Evolutionary conservation across 768 basidiomycete species (phyloP), one percentile per base, ranked within the genome.

Genomic region (Kwoniella dejecticola): DNA sequence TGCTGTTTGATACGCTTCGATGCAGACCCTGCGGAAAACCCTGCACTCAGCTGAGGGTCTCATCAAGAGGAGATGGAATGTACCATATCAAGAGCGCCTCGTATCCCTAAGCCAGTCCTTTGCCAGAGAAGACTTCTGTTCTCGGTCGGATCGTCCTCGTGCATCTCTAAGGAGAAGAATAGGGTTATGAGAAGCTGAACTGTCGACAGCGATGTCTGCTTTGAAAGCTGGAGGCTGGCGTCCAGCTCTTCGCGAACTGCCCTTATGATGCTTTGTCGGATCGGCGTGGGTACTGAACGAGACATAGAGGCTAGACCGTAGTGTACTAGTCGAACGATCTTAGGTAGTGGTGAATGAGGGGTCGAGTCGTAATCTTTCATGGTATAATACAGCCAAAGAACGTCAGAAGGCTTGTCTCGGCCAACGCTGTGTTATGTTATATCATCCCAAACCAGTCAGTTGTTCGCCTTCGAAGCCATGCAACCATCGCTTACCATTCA

Each of bases 241-340:
- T 47, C 46, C 7, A 47, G 46, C 13, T 47, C 46, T 47, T 47
- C 46, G 8, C 46, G 46, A 47, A 47, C 46, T 26, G 46, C 46
- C 24, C 24, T 47, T 21, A 47, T 24, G 15, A 47, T 47, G 46
- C 46, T 47, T 27, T 47, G 21, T 17, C 46, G 46, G 3, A 47
- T 47, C 24, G 46, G 23, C 26, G 24, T 27, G 15, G 46, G 46
- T 47, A 47, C 46, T 13, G 46, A 1, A 15, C 46, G 46, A 27
- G 46, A 47, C 46, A 47, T 47, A 47, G 46, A 47, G 27, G 46
- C 46, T 47, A 47, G 24, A 24, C 46, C 46, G 24, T 47, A 47
- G 8, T 47, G 46, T 27, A 47, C 46, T 27, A 47, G 24, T 47
- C 46, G 24, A 13, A 47, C 46, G 27, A 47, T 47, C 46, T 47